phyloP scores from a whole-genome alignment of 2,329 filamentous ascomycete species.

The Aspergillus pseudonomiae region DNA sequence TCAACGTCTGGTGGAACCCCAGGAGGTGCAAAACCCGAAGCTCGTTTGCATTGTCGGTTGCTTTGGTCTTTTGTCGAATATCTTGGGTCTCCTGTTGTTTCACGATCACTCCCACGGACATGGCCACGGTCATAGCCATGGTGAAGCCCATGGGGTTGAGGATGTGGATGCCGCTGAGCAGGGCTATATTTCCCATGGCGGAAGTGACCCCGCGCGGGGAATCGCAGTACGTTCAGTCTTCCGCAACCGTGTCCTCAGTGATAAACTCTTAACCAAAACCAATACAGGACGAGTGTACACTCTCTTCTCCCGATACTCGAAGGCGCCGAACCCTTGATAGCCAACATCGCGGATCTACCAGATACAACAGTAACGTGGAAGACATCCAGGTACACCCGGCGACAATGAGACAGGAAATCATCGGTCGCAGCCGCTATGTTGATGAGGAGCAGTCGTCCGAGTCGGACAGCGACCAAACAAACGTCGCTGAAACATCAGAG shows the following conservation, averaged over 20 bases:
- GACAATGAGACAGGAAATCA: slow-evolving; percentile 89
- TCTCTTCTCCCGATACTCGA: slow-evolving; percentile 33
- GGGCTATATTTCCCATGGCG: slow-evolving; percentile 38
- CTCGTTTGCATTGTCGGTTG: slow-evolving; percentile 89
- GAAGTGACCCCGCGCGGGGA: slow-evolving; percentile 46
- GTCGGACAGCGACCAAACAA: slow-evolving; percentile 58
- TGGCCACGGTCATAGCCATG: slow-evolving; percentile 60
- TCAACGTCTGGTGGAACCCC: slow-evolving; percentile 87
- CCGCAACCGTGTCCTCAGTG: slow-evolving; percentile 21
- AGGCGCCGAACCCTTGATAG: slow-evolving; percentile 33
- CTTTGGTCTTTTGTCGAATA: slow-evolving; percentile 82
- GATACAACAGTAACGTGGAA: slow-evolving; percentile 62
- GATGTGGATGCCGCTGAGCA: slow-evolving; percentile 43
- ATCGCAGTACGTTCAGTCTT: slow-evolving; percentile 65
- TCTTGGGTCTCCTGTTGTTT: slow-evolving; percentile 85
- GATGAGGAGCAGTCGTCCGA: slow-evolving; percentile 58
- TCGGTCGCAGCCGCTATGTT: slow-evolving; percentile 68
- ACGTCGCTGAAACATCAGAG: slow-evolving; percentile 54
- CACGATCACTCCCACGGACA: slow-evolving; percentile 91
- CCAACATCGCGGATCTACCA: slow-evolving; percentile 33
- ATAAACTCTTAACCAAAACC: slow-evolving; percentile 21
- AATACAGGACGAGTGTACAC: slow-evolving; percentile 30
- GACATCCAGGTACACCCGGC: slow-evolving; percentile 83
- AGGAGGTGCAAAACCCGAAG: slow-evolving; percentile 80
- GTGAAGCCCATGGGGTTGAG: slow-evolving; percentile 49